Evolutionary conservation across 768 basidiomycete genomes (phyloP).

Genomic region (Mycena leptocephala): DNA sequence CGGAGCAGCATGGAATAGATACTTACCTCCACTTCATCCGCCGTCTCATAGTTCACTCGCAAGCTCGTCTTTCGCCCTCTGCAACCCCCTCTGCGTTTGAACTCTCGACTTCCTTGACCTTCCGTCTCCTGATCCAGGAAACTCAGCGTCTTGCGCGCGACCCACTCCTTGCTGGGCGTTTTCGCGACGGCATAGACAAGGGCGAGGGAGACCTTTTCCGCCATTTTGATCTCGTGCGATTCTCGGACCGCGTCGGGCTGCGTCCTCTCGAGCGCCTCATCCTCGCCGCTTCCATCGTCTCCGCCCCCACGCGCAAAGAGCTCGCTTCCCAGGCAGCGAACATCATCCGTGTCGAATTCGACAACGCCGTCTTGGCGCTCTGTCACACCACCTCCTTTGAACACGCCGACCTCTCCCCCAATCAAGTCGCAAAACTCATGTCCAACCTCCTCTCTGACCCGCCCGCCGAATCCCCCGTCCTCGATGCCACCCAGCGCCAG

Average conservation of each 20-base stretch:
- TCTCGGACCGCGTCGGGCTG: conserved; percentile 86
- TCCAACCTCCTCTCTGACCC: conserved; percentile 84
- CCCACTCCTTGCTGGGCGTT: conserved; percentile 92
- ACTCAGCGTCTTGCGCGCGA: conserved; percentile 92
- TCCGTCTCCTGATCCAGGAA: conserved; percentile 90
- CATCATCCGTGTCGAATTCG: conserved; percentile 85
- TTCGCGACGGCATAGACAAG: conserved; percentile 91
- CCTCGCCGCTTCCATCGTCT: conserved; percentile 82
- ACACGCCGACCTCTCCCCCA: conserved; percentile 82
- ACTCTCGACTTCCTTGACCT: conserved; percentile 84
- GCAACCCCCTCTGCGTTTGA: conserved; percentile 79
- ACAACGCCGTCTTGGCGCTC: conserved; percentile 81
- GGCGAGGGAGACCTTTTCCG: conserved; percentile 90
- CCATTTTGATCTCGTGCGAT: conserved; percentile 87
- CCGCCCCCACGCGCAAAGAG: conserved; percentile 70
- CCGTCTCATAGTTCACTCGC: conserved; percentile 92
- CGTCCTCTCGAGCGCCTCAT: conserved; percentile 87
- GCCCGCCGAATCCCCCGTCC: conserved; percentile 76
- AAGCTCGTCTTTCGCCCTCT: conserved; percentile 75
- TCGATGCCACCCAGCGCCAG: conserved; percentile 84
- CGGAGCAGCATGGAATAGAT: conserved; percentile 96
- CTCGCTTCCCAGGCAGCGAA: conserved; percentile 75
- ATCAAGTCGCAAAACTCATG: conserved; percentile 85
- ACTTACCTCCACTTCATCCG: conserved; percentile 98
- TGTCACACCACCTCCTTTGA: conserved; percentile 89